Evolutionary conservation across 257 asterid genomes (phyloP), one percentile per base, ranked within the genome.

Genomic region (Thymus mandschuricus): DNA sequence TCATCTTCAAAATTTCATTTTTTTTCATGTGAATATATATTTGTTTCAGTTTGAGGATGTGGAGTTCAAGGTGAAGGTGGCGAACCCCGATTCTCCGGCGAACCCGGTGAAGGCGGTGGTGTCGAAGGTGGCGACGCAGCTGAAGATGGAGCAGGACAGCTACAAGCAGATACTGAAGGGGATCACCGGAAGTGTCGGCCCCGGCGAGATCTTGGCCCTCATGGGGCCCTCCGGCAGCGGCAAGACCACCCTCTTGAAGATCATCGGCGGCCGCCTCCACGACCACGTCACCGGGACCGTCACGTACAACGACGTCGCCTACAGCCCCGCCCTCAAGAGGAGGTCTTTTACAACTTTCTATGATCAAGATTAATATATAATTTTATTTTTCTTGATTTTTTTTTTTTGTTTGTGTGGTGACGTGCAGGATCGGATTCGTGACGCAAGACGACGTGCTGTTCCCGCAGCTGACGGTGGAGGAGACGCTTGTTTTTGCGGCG

Each of bases 201-300:
- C 99, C 3, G 96, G 97, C 63, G 96, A 94, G 80, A 84, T 89
- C 46, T 81, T 94, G 61, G 99, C 99, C 52, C 82, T 94, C 38
- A 91, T 94, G 99, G 99, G 99, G 61, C 99, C 99, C 72, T 94
- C 99, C 2, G 99, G 99, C 13, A 91, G 99, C 64, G 97, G 99
- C 6, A 94, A 94, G 76, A 94, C 99, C 3, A 89, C 97, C 6
- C 48, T 94, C 74, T 76, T 94, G 60, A 91, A 85, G 83, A 85
- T 94, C 33, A 55, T 91, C 31, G 96, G 97, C 0, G 99, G 95
- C 29, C 75, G 97, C 76, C 70, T 89, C 82, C 79, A 71, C 0
- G 97, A 89, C 48, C 88, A 91, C 68, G 90, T 89, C 49, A 89
- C 68, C 55, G 99, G 99, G 69, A 78, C 76, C 8, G 72, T 94